A percentile compares a stretch with the other conserved stretches of the same genome.
These are phyloP conservation scores for Entonaema liquescens DNA, from an alignment of 495 filamentous ascomycete species.

Conservation along the genomic window DNA sequence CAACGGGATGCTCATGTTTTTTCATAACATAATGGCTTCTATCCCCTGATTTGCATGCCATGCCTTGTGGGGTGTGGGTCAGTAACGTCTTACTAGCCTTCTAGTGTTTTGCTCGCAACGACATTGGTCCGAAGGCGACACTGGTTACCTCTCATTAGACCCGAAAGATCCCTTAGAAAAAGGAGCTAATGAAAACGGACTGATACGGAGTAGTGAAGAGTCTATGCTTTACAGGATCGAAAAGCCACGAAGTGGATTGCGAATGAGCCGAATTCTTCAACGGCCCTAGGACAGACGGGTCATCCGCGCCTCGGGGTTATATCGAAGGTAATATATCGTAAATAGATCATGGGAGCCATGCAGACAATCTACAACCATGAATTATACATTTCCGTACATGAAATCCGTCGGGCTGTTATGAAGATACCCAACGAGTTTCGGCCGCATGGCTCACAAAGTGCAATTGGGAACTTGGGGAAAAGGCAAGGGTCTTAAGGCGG, in stretches of 20 bases:
- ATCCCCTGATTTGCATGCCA: slow-evolving; percentile 26
- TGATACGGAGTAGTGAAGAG: slow-evolving; percentile 2
- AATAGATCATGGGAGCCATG: slow-evolving; percentile 51
- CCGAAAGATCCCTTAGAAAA: slow-evolving; percentile 30
- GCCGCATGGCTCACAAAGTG: slow-evolving; percentile 25
- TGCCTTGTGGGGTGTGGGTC: slow-evolving; percentile 40
- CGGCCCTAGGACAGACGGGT: slow-evolving; percentile 27
- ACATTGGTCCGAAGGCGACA: slow-evolving; percentile 51
- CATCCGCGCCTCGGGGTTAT: slow-evolving; percentile 43
- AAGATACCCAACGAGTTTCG: slow-evolving; percentile 32
- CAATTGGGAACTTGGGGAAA: slow-evolving; percentile 16
- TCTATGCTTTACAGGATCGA: slow-evolving; percentile 17
- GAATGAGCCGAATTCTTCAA: slow-evolving; percentile 29
- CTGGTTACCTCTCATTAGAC: slow-evolving; percentile 31
- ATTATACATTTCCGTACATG: slow-evolving; percentile 19
- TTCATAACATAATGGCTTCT: slow-evolving; percentile 52
- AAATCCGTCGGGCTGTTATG: slow-evolving; percentile 26
- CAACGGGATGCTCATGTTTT: slow-evolving; percentile 23
- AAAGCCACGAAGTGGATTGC: slow-evolving; percentile 15
- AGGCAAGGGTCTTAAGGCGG: slow-evolving; percentile 18
- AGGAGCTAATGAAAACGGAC: slow-evolving; percentile 30
- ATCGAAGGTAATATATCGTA: slow-evolving; percentile 48
- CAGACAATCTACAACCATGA: slow-evolving; percentile 29
- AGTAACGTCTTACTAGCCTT: slow-evolving; percentile 32
- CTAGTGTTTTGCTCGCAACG: slow-evolving; percentile 45